These are phyloP conservation scores for Aschersonia sp. DNA, from an alignment of 2,329 filamentous ascomycete genomes.

Conservation along the genomic window DNA sequence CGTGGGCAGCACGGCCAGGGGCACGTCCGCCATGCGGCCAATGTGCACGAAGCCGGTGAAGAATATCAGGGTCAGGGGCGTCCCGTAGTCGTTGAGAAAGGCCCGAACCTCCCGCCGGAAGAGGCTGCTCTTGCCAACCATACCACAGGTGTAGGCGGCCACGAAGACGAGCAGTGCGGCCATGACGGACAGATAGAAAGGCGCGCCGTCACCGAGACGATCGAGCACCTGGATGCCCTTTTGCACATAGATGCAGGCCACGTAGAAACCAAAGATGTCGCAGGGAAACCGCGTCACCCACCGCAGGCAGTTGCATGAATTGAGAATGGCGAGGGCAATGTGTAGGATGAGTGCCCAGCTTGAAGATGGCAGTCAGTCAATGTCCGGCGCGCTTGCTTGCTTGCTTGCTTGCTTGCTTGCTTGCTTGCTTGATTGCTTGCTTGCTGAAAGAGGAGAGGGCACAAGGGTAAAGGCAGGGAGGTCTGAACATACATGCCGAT, in stretches of 20 bases:
- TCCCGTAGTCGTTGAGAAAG: conserved; percentile 83
- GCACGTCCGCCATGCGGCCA: conserved; percentile 61
- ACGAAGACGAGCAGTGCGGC: conserved; percentile 66
- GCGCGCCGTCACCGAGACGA: conserved; percentile 49
- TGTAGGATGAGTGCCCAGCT: conserved; percentile 77
- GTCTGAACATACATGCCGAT: conserved; percentile 52
- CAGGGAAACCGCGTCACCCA: conserved; percentile 87
- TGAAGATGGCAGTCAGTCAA: not conserved
- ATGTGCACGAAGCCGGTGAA: conserved; percentile 84
- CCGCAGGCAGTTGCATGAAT: conserved; percentile 75
- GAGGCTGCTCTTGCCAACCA: conserved; percentile 54
- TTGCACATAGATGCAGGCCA: conserved; percentile 81
- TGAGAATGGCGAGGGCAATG: conserved; percentile 69
- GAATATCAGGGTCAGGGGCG: conserved; percentile 68
- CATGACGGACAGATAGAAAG: conserved; percentile 68
- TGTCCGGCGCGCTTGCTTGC: too few relatives aligned
- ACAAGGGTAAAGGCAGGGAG: too few relatives aligned
- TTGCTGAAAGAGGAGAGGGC: too few relatives aligned
- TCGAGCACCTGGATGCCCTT: conserved; percentile 80
- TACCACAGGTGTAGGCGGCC: conserved; percentile 58
- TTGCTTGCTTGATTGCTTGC: too few relatives aligned
- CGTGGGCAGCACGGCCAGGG: conserved; percentile 59
- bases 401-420: too few relatives aligned
- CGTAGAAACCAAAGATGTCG: conserved; percentile 89
- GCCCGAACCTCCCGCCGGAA: conserved; percentile 64